Conservation (phyloP, 192 early-diverging fungal species). For the Kickxella alabastrina region DNA sequence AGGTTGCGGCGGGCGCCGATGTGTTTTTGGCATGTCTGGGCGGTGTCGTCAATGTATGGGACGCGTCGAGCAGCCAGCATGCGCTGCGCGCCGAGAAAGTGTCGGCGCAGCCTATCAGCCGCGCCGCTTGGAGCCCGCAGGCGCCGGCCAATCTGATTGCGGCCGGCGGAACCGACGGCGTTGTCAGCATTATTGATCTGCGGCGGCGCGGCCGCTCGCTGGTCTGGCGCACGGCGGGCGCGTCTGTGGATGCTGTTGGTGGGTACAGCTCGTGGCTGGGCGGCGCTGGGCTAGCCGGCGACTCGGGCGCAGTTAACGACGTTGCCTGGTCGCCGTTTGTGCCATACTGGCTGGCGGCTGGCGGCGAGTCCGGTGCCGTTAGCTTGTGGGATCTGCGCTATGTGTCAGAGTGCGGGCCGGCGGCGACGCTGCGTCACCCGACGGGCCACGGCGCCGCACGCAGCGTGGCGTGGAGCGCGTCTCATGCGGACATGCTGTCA, state of each 20-base stretch:
- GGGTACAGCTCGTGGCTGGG: constrained; percentile 5
- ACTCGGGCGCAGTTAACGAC: constrained; percentile 40
- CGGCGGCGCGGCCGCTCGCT: constrained; percentile 46
- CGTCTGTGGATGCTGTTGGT: neutral
- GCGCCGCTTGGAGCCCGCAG: constrained; percentile 43
- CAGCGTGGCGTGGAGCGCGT: constrained; percentile 63
- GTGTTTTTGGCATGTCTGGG: constrained; percentile 47
- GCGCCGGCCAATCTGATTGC: constrained; percentile 40
- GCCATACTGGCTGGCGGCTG: constrained; percentile 71
- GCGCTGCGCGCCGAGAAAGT: constrained; percentile 40
- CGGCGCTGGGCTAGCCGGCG: neutral
- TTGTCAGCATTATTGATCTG: constrained; percentile 38
- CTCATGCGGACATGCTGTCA: constrained; percentile 60
- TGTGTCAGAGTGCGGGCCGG: constrained; percentile 39
- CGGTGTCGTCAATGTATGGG: constrained; percentile 50
- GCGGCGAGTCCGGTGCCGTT: constrained; percentile 57
- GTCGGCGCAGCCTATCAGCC: constrained; percentile 33
- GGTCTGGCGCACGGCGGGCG: constrained; percentile 54
- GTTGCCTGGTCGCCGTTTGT: constrained; percentile 70
- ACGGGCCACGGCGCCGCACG: constrained; percentile 24
- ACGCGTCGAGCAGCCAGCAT: constrained; percentile 30
- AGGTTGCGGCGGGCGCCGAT: constrained; percentile 11
- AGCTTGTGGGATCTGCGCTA: constrained; percentile 73
- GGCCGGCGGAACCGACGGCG: constrained; percentile 31
- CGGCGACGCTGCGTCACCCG: constrained; percentile 20